Evolutionary conservation across 257 asterid genomes (phyloP).

Genomic region (Rhazya stricta): DNA sequence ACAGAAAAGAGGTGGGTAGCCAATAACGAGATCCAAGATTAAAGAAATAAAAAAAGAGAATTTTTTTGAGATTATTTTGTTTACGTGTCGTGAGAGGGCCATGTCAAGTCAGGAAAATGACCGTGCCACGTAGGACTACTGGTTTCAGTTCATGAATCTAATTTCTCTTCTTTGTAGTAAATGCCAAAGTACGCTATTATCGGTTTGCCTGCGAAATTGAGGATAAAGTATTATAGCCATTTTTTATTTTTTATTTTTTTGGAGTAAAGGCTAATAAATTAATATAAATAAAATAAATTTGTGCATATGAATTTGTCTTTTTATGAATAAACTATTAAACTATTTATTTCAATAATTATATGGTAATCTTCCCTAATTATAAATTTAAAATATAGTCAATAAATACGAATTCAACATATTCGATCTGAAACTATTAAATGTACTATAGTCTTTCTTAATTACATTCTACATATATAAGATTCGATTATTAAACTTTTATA

Average conservation of each 20-base stretch:
- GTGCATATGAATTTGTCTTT: neutral
- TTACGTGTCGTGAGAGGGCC: conserved; percentile 20
- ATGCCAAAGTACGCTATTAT: conserved; percentile 6
- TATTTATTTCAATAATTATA: too few relatives aligned
- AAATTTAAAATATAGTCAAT: too few relatives aligned
- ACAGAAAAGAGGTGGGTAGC: conserved; percentile 26
- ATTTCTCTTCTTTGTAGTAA: neutral
- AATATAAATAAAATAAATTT: neutral
- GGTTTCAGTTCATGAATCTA: conserved; percentile 1
- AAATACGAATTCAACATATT: too few relatives aligned
- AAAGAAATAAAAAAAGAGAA: conserved; percentile 5
- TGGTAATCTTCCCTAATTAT: too few relatives aligned
- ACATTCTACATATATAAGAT: too few relatives aligned
- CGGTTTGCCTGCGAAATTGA: neutral
- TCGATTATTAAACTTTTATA: neutral
- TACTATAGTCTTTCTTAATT: too few relatives aligned
- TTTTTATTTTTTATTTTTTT: neutral
- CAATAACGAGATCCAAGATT: conserved; percentile 25
- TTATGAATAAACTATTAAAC: too few relatives aligned
- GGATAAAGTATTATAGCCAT: neutral
- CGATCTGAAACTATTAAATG: too few relatives aligned
- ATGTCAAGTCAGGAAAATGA: conserved; percentile 30
- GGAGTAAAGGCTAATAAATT: too few relatives aligned
- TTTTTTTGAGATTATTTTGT: neutral
- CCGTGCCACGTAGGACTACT: conserved; percentile 33